phyloP scores from a whole-genome alignment of 257 asterid species.

The Przewalskia tangutica region DNA sequence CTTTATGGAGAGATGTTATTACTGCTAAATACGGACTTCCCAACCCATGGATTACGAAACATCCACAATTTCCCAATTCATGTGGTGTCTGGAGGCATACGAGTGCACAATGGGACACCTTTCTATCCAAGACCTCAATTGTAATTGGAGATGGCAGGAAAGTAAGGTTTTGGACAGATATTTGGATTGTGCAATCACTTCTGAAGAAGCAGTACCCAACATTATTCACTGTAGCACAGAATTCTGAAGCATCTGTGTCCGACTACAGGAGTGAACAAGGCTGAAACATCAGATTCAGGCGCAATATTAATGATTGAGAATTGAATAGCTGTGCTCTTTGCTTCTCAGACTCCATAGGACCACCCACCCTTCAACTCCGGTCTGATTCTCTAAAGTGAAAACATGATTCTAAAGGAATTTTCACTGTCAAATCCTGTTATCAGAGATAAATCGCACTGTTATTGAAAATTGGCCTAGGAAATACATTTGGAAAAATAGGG shows the following conservation, averaged over 20 bases:
- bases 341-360: not conserved
- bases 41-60: not conserved
- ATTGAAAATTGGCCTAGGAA: not conserved
- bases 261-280: not conserved
- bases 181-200: not conserved
- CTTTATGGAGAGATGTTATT: not conserved
- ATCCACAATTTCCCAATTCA: not conserved
- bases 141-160: not conserved
- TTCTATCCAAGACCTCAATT: not conserved
- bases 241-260: not conserved
- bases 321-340: not conserved
- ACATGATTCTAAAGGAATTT: not conserved
- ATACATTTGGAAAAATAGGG: not conserved
- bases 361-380: not conserved
- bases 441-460: not conserved
- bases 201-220: not conserved
- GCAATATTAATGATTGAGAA: not conserved
- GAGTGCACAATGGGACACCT: not conserved
- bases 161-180: not conserved
- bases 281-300: not conserved
- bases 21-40: not conserved
- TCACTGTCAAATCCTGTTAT: not conserved
- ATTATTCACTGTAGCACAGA: not conserved
- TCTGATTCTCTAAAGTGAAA: not conserved
- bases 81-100: not conserved